phyloP scores from a whole-genome alignment of 768 basidiomycete species.

The Steccherinum ochraceum region DNA sequence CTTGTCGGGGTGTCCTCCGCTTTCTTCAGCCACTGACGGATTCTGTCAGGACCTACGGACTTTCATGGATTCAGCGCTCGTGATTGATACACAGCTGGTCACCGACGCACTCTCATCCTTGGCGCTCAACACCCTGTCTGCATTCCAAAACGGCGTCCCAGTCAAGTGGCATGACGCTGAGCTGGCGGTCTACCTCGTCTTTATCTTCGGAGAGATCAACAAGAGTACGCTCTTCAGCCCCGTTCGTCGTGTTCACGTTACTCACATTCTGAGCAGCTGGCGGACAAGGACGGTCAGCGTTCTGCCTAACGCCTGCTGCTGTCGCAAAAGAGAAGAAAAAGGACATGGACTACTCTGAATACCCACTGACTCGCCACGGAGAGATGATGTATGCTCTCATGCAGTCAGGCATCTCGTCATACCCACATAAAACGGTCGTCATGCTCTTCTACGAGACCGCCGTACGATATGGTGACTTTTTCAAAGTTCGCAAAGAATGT shows the following conservation, averaged over 20 bases:
- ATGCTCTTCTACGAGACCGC: constrained; percentile 92
- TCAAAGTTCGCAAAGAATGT: constrained; percentile 87
- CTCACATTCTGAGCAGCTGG: constrained; percentile 39
- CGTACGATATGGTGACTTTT: constrained; percentile 93
- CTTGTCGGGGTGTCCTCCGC: too few relatives aligned
- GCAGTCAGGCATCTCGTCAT: constrained; percentile 73
- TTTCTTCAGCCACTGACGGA: background rate
- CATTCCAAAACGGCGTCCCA: constrained; percentile 53
- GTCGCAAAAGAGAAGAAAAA: constrained; percentile 64
- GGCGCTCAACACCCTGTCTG: constrained; percentile 67
- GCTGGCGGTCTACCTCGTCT: constrained; percentile 88
- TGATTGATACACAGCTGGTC: constrained; percentile 82
- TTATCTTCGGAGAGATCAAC: constrained; percentile 88
- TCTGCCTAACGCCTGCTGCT: constrained; percentile 65
- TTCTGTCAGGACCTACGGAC: constrained; percentile 65
- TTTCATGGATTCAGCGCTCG: constrained; percentile 81
- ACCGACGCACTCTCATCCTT: constrained; percentile 69
- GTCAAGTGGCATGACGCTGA: constrained; percentile 93
- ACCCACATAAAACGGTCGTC: constrained; percentile 77
- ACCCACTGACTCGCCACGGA: constrained; percentile 84
- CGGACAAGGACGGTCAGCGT: constrained; percentile 78
- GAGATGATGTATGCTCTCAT: constrained; percentile 84
- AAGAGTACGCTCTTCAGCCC: constrained; percentile 53
- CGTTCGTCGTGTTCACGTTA: background rate
- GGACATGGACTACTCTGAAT: constrained; percentile 66